A percentile compares a stretch with the other conserved stretches of the same genome.
phyloP scores from a whole-genome alignment of 2,329 filamentous ascomycete species.

The Xylaria hypoxylon region DNA sequence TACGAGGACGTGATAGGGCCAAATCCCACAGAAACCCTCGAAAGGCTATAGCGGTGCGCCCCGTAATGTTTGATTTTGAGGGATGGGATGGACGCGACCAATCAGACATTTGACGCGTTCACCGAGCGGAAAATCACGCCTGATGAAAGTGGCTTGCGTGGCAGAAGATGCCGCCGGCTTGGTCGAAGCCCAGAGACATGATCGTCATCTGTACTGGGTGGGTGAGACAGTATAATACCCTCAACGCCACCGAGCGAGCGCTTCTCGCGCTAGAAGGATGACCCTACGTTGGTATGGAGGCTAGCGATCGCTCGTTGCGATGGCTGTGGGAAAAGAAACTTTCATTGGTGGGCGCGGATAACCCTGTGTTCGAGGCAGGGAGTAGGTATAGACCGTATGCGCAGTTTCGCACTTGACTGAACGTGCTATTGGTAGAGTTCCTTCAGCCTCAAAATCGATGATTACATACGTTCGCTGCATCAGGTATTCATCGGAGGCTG shows the following conservation, averaged over 20 bases:
- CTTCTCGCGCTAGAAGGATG: constrained; percentile 14
- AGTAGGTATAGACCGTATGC: not conserved
- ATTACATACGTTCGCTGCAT: constrained; percentile 12
- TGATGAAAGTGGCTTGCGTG: constrained; percentile 18
- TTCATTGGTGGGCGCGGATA: constrained; percentile 20
- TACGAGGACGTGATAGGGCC: constrained; percentile 35
- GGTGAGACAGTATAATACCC: constrained; percentile 24
- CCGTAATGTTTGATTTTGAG: constrained; percentile 29
- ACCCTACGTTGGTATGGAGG: constrained; percentile 21
- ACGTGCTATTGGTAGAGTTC: constrained; percentile 5
- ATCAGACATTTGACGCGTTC: constrained; percentile 26
- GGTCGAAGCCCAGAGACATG: constrained; percentile 23
- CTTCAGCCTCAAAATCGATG: constrained; percentile 9
- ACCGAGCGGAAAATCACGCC: constrained; percentile 9
- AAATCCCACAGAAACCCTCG: constrained; percentile 22
- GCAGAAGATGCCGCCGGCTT: constrained; percentile 26
- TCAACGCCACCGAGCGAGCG: constrained; percentile 20
- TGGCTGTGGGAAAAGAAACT: constrained; percentile 35
- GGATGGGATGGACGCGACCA: constrained; percentile 28
- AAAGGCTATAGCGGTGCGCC: constrained; percentile 31
- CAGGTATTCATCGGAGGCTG: constrained; percentile 31
- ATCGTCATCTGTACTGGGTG: constrained; percentile 29
- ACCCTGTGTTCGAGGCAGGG: constrained; percentile 20
- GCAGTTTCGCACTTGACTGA: not conserved
- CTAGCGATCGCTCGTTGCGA: constrained; percentile 22